A percentile compares a stretch with the other conserved stretches of the same genome.
Conservation (phyloP, 1,284 basidiomycete species). For the Vanrija humicola region DNA sequence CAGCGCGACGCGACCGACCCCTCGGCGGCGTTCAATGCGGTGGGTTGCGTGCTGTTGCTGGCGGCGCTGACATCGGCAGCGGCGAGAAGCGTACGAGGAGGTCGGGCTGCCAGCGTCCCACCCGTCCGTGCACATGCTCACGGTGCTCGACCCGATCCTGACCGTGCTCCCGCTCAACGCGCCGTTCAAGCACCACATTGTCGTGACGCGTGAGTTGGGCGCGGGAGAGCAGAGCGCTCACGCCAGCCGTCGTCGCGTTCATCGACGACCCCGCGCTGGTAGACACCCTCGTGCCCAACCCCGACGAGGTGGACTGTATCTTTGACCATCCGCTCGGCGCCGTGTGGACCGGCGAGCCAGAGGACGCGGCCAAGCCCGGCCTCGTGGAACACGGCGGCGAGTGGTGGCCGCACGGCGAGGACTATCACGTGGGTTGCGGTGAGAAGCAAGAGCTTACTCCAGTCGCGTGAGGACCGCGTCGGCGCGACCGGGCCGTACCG, state of each 20-base stretch:
- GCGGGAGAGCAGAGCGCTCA: background rate
- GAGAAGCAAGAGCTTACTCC: constrained; percentile 30
- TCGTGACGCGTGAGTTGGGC: constrained; percentile 42
- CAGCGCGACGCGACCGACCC: constrained; percentile 67
- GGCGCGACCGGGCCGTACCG: constrained; percentile 57
- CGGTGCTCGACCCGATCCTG: constrained; percentile 65
- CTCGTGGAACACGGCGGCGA: constrained; percentile 60
- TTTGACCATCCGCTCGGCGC: constrained; percentile 72
- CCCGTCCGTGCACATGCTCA: constrained; percentile 61
- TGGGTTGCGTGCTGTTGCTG: constrained; percentile 48
- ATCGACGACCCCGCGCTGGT: constrained; percentile 59
- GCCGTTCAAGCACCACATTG: constrained; percentile 45
- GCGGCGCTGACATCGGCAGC: constrained; percentile 49
- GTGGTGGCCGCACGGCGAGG: constrained; percentile 71
- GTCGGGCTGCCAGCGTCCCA: constrained; percentile 61
- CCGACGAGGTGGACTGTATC: constrained; percentile 69
- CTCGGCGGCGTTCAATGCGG: constrained; percentile 66
- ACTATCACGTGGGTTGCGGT: constrained; percentile 55
- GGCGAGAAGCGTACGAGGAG: constrained; percentile 77
- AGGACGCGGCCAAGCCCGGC: constrained; percentile 42
- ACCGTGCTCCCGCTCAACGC: constrained; percentile 62
- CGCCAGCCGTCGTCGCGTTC: constrained; percentile 66
- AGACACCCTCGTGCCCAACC: constrained; percentile 55
- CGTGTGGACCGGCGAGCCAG: constrained; percentile 57
- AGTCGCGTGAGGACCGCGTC: constrained; percentile 39